Conservation (phyloP, 1,284 basidiomycete species). For the Apiotrichum porosum region DNA sequence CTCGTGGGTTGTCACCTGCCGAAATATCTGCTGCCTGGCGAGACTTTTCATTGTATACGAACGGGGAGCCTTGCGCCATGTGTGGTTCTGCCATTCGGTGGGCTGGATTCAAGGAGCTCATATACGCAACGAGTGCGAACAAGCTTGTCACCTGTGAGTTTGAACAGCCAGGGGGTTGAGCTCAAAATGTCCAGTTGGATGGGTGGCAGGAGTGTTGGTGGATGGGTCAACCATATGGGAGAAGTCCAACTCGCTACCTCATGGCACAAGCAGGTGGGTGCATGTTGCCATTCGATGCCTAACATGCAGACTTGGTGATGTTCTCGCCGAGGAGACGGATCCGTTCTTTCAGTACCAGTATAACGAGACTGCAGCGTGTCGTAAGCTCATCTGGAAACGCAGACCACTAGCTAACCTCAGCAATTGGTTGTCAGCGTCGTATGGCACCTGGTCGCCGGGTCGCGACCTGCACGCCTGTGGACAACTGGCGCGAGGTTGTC, state of each 20-base stretch:
- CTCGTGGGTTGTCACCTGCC: conserved; percentile 16
- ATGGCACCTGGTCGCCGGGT: no score
- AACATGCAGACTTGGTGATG: conserved; percentile 26
- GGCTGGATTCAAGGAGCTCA: conserved; percentile 33
- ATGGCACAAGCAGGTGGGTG: no score
- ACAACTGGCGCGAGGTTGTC: no score
- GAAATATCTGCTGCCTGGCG: conserved; percentile 25
- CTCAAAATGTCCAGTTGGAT: no score
- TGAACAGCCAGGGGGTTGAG: no score
- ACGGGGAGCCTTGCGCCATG: conserved; percentile 32
- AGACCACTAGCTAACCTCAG: background rate
- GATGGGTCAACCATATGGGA: conserved; percentile 20
- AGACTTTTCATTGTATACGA: conserved; percentile 29
- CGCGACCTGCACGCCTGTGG: no score
- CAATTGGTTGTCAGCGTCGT: no score
- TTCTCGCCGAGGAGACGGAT: conserved; percentile 30
- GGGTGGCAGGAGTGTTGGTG: conserved; percentile 14
- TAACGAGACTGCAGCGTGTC: conserved; percentile 27
- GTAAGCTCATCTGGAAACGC: background rate
- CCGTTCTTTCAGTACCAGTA: conserved; percentile 27
- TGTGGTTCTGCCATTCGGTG: conserved; percentile 28
- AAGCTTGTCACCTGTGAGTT: conserved; percentile 25
- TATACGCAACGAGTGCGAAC: conserved; percentile 25
- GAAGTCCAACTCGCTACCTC: no score
- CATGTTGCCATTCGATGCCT: no score